phyloP scores from a whole-genome alignment of 345 rosid species.

The Odontarrhena argentea region DNA sequence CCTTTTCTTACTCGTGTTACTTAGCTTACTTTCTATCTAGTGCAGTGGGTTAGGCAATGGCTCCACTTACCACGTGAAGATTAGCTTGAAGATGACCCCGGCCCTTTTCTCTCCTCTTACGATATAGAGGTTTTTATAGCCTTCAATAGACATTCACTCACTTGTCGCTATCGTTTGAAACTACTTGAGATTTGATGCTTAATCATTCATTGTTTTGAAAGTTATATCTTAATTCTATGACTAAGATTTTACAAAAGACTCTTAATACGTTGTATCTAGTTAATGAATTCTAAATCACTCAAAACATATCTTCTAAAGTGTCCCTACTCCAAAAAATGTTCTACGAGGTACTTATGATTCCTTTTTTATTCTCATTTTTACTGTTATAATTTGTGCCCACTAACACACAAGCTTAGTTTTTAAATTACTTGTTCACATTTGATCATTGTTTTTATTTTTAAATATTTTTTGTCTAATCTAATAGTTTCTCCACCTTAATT shows the following conservation, averaged over 20 bases:
- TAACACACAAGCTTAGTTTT: slow-evolving; percentile 37
- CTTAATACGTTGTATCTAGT: slow-evolving; percentile 29
- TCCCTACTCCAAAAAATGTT: slow-evolving; percentile 36
- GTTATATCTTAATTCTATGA: slow-evolving; percentile 21
- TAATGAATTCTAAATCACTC: slow-evolving; percentile 25
- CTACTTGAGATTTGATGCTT: slow-evolving; percentile 29
- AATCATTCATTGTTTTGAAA: slow-evolving; percentile 30
- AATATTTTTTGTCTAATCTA: slow-evolving; percentile 21
- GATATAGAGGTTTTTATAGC: slow-evolving; percentile 20
- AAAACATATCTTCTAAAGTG: slow-evolving; percentile 25
- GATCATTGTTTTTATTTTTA: slow-evolving; percentile 18
- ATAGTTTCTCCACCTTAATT: slow-evolving; percentile 26
- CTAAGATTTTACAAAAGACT: not conserved
- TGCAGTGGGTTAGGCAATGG: slow-evolving; percentile 41
- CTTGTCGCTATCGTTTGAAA: slow-evolving; percentile 32
- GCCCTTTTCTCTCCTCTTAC: not conserved
- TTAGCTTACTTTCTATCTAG: slow-evolving; percentile 39
- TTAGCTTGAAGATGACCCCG: slow-evolving; percentile 19
- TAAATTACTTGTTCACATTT: slow-evolving; percentile 35
- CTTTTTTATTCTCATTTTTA: slow-evolving; percentile 30
- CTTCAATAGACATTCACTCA: slow-evolving; percentile 25
- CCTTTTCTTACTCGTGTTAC: slow-evolving; percentile 38
- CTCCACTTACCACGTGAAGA: slow-evolving; percentile 46
- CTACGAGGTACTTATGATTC: slow-evolving; percentile 42
- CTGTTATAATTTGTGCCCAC: slow-evolving; percentile 35